A percentile compares a stretch with the other conserved stretches of the same genome.
phyloP scores from a whole-genome alignment of 1,139 yeast species.

The Scheffersomyces segobiensis region DNA sequence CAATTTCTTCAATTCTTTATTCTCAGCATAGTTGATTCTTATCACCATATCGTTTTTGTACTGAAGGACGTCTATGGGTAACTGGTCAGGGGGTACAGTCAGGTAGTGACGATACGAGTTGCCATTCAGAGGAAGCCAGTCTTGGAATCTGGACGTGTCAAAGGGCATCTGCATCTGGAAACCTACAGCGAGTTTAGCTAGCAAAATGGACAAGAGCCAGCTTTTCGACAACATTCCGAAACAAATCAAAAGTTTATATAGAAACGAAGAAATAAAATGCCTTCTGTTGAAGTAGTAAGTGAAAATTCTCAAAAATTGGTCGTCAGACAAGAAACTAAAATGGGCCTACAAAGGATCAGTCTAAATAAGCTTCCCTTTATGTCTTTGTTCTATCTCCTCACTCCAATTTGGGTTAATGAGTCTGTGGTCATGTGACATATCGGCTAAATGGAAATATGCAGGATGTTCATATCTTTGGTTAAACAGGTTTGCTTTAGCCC shows the following conservation, averaged over 20 bases:
- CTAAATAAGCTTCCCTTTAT: not conserved
- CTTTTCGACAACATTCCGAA: not conserved
- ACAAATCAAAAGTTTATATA: no score
- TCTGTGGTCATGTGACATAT: not conserved
- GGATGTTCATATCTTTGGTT: no score
- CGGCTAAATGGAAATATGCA: not conserved
- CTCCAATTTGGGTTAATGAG: not conserved
- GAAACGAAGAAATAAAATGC: no score
- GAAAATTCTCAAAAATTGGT: not conserved
- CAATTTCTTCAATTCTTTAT: slow-evolving; percentile 19
- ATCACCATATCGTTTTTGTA: slow-evolving; percentile 55
- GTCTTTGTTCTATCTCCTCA: not conserved
- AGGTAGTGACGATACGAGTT: slow-evolving; percentile 21
- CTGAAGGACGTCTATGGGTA: slow-evolving; percentile 50
- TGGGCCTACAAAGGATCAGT: not conserved
- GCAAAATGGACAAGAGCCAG: not conserved
- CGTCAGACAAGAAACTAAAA: not conserved
- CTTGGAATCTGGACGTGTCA: not conserved
- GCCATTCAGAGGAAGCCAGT: slow-evolving; percentile 1
- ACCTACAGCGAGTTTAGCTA: not conserved
- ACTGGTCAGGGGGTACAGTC: slow-evolving; percentile 19
- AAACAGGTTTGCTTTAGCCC: no score
- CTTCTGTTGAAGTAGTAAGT: not conserved
- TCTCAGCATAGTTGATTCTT: slow-evolving; percentile 31
- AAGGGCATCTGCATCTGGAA: slow-evolving; percentile 10